Evolutionary conservation across 176 grass and related monocot genomes (phyloP).

Genomic region (Avena atlantica): DNA sequence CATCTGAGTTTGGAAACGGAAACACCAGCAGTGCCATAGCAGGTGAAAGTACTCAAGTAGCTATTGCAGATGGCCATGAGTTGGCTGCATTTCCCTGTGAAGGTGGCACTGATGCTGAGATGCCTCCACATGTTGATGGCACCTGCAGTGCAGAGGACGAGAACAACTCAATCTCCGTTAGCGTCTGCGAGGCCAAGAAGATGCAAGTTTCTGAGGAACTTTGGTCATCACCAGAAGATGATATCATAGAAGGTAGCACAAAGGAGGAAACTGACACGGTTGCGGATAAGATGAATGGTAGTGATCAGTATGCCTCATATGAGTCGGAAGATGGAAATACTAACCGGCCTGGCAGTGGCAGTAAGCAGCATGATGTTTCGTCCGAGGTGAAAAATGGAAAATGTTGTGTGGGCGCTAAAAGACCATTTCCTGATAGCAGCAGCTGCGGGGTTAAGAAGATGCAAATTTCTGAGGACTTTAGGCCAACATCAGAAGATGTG

Average conservation of each 20-base stretch:
- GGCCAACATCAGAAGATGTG: constrained; percentile 12
- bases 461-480: background rate
- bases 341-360: background rate
- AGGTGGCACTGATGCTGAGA: background rate
- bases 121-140: constrained; percentile 1
- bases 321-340: constrained; percentile 16
- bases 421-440: background rate
- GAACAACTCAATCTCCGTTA: background rate
- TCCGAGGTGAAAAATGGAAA: background rate
- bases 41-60: background rate
- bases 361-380: background rate
- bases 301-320: constrained; percentile 14
- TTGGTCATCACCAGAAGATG: constrained; percentile 6
- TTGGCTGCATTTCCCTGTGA: background rate
- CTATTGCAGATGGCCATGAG: background rate
- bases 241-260: background rate
- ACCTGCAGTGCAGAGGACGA: background rate
- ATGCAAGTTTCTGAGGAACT: constrained; percentile 19
- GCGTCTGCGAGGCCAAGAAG: background rate
- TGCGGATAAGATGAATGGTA: constrained; percentile 14
- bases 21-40: background rate
- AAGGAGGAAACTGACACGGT: constrained; percentile 5
- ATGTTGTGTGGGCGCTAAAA: background rate
- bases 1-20: background rate
- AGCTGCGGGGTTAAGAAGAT: background rate